Evolutionary conservation across 1,284 basidiomycete species (phyloP).

Genomic region (Apiotrichum sp.): DNA sequence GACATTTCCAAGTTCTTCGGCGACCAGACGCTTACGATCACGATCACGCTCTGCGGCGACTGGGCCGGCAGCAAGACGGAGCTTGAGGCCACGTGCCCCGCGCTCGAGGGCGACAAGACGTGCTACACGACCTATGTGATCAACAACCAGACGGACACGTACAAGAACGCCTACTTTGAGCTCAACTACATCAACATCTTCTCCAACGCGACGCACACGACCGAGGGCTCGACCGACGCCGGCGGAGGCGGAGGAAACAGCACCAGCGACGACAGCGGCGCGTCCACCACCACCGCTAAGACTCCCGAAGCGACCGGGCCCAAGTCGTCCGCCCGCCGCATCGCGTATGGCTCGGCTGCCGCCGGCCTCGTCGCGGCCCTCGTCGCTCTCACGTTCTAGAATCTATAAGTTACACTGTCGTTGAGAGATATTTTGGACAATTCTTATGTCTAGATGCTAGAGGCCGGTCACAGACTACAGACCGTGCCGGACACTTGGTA

Average conservation of each 20-base stretch:
- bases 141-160: slow-evolving; percentile 51
- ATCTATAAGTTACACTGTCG: too few species aligned
- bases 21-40: slow-evolving; percentile 63
- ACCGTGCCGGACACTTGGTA: too few species aligned
- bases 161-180: slow-evolving; percentile 69
- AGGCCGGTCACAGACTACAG: too few species aligned
- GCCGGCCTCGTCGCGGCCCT: background rate
- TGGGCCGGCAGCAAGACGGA: slow-evolving; percentile 54
- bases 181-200: slow-evolving; percentile 56
- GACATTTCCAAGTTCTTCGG: slow-evolving; percentile 58
- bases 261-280: background rate
- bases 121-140: slow-evolving; percentile 67
- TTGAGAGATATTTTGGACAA: too few species aligned
- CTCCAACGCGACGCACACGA: slow-evolving; percentile 14
- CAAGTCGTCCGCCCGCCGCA: background rate
- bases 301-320: background rate
- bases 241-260: too few species aligned
- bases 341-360: background rate
- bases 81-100: slow-evolving; percentile 59
- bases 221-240: too few species aligned
- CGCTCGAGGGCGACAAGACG: slow-evolving; percentile 21
- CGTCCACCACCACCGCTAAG: background rate
- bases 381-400: too few species aligned
- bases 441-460: too few species aligned
- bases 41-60: slow-evolving; percentile 64